Evolutionary conservation across 257 asterid genomes (phyloP).

Genomic region (Rubia yunnanensis): DNA sequence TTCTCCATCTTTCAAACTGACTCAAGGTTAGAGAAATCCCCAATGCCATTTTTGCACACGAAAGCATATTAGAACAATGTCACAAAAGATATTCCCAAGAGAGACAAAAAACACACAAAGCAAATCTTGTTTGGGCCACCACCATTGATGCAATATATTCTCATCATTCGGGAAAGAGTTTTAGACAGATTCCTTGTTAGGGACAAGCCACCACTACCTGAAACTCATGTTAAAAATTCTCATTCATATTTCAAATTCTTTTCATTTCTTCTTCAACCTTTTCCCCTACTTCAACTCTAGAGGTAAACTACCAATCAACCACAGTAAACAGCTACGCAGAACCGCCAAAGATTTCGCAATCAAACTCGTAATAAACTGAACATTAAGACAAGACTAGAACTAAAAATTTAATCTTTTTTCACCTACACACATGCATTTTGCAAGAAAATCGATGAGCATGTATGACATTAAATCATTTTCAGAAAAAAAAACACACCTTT

Average conservation of each 20-base stretch:
- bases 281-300: not conserved
- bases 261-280: not conserved
- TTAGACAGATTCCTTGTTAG: not conserved
- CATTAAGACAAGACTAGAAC: not conserved
- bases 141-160: not conserved
- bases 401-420: too few relatives aligned
- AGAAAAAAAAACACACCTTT: constrained; percentile 14
- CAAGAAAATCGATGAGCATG: not conserved
- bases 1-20: not conserved
- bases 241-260: not conserved
- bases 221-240: not conserved
- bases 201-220: not conserved
- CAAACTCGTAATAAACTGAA: not conserved
- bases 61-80: not conserved
- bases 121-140: not conserved
- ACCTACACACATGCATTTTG: not conserved
- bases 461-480: not conserved
- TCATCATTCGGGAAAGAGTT: not conserved
- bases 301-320: not conserved
- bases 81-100: too few relatives aligned
- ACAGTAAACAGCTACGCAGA: not conserved
- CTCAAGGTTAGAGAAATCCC: not conserved
- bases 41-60: not conserved
- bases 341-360: not conserved
- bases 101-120: too few relatives aligned